Base-by-base conservation (phyloP, 1,284 basidiomycete species). In the Tilletiaria anomala region DNA sequence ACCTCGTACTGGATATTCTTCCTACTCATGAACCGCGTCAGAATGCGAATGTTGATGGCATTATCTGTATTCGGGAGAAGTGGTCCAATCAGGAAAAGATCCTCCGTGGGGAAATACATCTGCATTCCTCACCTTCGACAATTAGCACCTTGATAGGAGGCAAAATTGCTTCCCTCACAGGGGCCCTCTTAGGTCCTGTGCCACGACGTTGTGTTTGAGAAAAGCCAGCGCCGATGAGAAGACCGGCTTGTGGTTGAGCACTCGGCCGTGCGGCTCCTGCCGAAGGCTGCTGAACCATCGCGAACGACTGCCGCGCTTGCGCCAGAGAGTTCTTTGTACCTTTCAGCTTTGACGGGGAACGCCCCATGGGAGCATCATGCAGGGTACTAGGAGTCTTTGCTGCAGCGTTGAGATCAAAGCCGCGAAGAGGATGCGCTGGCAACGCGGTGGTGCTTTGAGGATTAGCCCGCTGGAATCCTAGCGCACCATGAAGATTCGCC, bases 1-100 rank as follows among this genome's bases (percentile, higher is more conserved):
- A 91, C 78, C 52, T 89, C 84, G 70, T 82, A 93, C 67, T 85
- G 87, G 69, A 97, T 93, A 70, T 83, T 84, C 72, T 89, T 94
- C 72, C 83, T 85, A 57, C 78, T 80, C 83, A 97, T 85, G 66
- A 94, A 96, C 37, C 83, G 91, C 26, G 83, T 83, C 45, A 97
- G 72, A 67, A 97, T 94, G 19, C 83, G 88, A 63, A 91, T 88
- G 68, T 99, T 97, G 72, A 99, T 97, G 3, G 86, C 84, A 64
- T 99, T 99, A 71, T 99, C 93, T 94, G 56, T 19, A n/a, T n/a
- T n/a, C n/a, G n/a, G n/a, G 16, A 20, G 20, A 35, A 44, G 32
- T 39, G 46, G 50, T 44, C 14, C 11, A 23, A 42, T 16, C 21
- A 42, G 3, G 6, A 20, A 15, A 1, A 18, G 11, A 6, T n/a